These are phyloP conservation scores for Arthroderma uncinatum DNA, from an alignment of 2,329 filamentous ascomycete species.

Conservation along the genomic window DNA sequence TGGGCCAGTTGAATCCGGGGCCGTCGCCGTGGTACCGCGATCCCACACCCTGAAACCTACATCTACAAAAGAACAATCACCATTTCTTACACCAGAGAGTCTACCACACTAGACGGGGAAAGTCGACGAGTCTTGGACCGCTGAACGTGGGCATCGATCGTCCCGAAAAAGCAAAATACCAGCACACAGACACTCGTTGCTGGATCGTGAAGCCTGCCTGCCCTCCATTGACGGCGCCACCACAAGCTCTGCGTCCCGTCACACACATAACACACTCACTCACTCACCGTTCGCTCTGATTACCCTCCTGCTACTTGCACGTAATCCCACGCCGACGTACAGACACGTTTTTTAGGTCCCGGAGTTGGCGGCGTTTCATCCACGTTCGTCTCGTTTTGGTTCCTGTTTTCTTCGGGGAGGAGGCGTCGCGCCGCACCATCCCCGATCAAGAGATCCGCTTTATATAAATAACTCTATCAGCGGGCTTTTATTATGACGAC, in stretches of 20 bases:
- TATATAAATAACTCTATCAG: conserved; percentile 16
- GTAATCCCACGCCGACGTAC: background rate
- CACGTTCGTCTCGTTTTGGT: background rate
- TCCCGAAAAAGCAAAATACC: conserved; percentile 7
- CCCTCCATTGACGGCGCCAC: background rate
- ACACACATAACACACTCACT: background rate
- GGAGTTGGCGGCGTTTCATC: conserved; percentile 4
- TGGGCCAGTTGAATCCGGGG: conserved; percentile 1
- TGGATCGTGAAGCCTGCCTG: background rate
- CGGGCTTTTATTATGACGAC: conserved; percentile 22
- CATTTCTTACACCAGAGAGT: background rate
- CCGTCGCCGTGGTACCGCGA: background rate
- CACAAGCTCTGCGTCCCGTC: background rate
- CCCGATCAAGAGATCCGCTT: background rate
- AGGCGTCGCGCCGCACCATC: background rate
- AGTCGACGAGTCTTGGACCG: conserved; percentile 3
- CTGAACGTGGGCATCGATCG: conserved; percentile 17
- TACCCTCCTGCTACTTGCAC: background rate
- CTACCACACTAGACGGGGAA: background rate
- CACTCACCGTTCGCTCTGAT: background rate
- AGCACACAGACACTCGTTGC: background rate
- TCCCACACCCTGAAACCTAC: background rate
- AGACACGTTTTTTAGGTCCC: conserved; percentile 5
- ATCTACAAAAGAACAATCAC: background rate
- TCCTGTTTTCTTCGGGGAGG: background rate